phyloP scores from a whole-genome alignment of 257 asterid genomes.

The Lycium barbarum region DNA sequence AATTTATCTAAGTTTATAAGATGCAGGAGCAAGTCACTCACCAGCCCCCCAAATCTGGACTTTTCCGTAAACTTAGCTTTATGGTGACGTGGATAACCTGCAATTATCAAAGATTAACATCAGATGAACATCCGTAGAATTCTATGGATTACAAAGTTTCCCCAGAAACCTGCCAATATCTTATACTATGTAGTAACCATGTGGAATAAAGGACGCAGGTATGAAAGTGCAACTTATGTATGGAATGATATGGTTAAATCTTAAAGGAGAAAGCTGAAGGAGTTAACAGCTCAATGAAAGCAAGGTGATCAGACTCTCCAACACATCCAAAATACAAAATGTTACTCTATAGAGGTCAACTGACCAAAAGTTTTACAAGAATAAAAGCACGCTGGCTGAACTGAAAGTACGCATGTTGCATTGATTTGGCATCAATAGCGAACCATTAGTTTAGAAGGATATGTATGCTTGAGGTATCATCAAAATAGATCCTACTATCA shows the following conservation, averaged over 20 bases:
- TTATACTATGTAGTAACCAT: not conserved
- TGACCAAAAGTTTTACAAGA: conserved; percentile 13
- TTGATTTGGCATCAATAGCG: not conserved
- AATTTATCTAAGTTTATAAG: not conserved
- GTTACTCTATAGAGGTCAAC: conserved; percentile 18
- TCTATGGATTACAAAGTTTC: not conserved
- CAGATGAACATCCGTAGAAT: not conserved
- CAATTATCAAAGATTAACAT: conserved; percentile 26
- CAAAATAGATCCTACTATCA: not conserved
- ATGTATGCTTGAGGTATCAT: not conserved
- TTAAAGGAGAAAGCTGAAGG: not conserved
- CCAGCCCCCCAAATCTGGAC: conserved; percentile 63
- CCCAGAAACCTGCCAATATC: not conserved
- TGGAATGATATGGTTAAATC: not conserved
- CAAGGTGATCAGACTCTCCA: conserved; percentile 20
- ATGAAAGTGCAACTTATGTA: not conserved
- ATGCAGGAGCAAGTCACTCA: conserved; percentile 45
- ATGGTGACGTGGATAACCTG: conserved; percentile 67
- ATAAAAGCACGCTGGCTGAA: not conserved
- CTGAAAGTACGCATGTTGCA: not conserved
- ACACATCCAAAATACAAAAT: not conserved
- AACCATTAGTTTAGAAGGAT: not conserved
- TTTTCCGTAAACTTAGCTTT: conserved; percentile 56
- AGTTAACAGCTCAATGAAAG: not conserved
- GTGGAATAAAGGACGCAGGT: not conserved